phyloP scores from a whole-genome alignment of 2,329 filamentous ascomycete genomes.

The Coniochaeta sp. region DNA sequence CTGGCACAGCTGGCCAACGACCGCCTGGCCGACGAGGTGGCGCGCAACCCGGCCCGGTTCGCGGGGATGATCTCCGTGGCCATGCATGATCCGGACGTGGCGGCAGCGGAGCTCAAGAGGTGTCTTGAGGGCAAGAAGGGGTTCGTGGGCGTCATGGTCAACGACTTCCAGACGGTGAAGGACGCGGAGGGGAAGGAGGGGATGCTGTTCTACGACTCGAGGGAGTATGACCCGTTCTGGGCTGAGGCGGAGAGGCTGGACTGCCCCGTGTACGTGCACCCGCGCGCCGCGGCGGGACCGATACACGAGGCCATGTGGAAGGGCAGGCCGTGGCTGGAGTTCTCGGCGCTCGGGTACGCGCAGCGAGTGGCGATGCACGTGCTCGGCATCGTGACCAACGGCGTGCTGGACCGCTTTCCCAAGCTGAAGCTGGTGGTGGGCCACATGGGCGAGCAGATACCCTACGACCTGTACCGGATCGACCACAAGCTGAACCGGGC shows the following conservation, averaged over 20 bases:
- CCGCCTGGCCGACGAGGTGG: constrained; percentile 11
- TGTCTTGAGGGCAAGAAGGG: constrained; percentile 45
- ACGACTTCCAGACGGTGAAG: constrained; percentile 49
- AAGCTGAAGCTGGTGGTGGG: constrained; percentile 30
- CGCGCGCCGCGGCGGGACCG: constrained; percentile 45
- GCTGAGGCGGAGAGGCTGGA: constrained; percentile 48
- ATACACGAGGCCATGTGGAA: constrained; percentile 15
- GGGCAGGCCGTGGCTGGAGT: constrained; percentile 12
- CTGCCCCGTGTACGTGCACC: constrained; percentile 59
- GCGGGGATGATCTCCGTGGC: constrained; percentile 12
- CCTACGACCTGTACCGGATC: constrained; percentile 16
- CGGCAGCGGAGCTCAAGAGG: constrained; percentile 34
- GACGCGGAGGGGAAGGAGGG: constrained; percentile 37
- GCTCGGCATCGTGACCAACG: constrained; percentile 25
- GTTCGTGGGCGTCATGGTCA: constrained; percentile 57
- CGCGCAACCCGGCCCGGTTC: constrained; percentile 9
- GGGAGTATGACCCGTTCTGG: constrained; percentile 58
- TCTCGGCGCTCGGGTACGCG: constrained; percentile 12
- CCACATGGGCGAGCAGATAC: constrained; percentile 29
- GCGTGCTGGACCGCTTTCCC: constrained; percentile 26
- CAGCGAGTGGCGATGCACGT: constrained; percentile 26
- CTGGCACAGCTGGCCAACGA: constrained; percentile 13
- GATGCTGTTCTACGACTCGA: constrained; percentile 57
- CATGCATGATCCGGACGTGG: constrained; percentile 14
- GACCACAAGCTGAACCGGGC: constrained; percentile 16